Conservation (phyloP, 345 rosid species). For the Litchi chinensis region DNA sequence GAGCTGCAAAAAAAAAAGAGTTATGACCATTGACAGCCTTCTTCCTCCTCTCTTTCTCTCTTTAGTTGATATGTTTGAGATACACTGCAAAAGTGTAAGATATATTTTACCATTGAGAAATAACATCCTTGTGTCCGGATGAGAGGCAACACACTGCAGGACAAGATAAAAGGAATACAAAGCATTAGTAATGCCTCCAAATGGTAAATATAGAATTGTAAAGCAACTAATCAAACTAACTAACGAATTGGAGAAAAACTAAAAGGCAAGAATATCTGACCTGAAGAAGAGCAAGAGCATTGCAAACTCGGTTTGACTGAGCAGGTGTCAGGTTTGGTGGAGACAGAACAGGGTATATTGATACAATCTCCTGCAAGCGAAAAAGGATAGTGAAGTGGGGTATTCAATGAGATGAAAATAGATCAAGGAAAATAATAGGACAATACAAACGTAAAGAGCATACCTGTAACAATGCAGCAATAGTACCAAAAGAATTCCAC, state of each 20-base stretch:
- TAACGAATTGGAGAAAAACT: constrained; percentile 5
- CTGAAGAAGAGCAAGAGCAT: constrained; percentile 99
- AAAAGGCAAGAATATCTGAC: constrained; percentile 32
- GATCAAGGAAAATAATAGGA: background rate
- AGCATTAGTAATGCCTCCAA: constrained; percentile 21
- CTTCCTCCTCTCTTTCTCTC: background rate
- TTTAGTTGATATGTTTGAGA: no score
- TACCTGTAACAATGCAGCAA: constrained; percentile 81
- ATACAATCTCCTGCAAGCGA: constrained; percentile 83
- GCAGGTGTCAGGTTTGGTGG: constrained; percentile 90
- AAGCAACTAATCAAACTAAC: background rate
- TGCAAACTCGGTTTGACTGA: constrained; percentile 96
- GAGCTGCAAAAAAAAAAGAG: constrained; percentile 57
- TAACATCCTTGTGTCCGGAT: constrained; percentile 90
- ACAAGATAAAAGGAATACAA: constrained; percentile 17
- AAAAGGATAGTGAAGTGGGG: background rate
- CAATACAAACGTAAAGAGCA: constrained; percentile 34
- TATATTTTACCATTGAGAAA: constrained; percentile 77
- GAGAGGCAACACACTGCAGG: constrained; percentile 99
- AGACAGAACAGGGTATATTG: constrained; percentile 91
- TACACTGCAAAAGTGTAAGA: background rate
- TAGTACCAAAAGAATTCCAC: constrained; percentile 86
- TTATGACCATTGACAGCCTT: background rate
- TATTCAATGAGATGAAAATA: background rate
- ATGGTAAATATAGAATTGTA: background rate